Base-by-base conservation (phyloP, 148 eudicot species). In the Chenopodium berlandieri region DNA sequence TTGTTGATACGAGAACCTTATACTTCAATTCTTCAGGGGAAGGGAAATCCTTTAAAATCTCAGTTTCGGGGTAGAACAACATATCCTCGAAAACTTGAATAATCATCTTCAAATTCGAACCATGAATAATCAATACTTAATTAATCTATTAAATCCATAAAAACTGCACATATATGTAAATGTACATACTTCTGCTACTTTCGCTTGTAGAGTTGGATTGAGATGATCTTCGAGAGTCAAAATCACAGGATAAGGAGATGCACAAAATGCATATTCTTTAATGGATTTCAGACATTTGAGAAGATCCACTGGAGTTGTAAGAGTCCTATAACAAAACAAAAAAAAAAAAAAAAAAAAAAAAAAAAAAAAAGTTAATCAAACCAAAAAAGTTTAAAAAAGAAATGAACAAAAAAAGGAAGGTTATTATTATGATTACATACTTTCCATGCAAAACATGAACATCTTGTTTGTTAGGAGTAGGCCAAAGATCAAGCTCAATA, bases 401-500 rank as follows among this genome's bases (percentile, higher is more conserved):
- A 34, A 0, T 0, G n/a, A 20, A 32, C 19, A 46, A 22, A 10
- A 37, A 25, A 14, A 31, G 13, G 9, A 8, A 31, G 4, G 8
- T 40, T 40, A 40, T 4, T 32, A 69, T 52, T 58, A 47, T 34
- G 47, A 44, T 19, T 60, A 0, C 77, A n/a, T 86, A 92, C 96
- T 90, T 85, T 91, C 97, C 97, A 85, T 92, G 97, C 63, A 87
- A 81, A 68, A 92, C 89, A 87, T 90, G 83, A 27, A 91, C 80
- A 80, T 86, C 83, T 34, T 89, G 89, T 84, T 92, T 91, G 62
- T 84, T 76, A 2, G 89, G 85, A 78, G 90, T 92, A 13, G 94
- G 97, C 97, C 97, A 92, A 78, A 92, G 85, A 82, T 92, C 97
- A 30, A 92, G 86, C 79, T 92, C 97, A 7, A 92, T 90, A 17